phyloP scores from a whole-genome alignment of 768 basidiomycete genomes.

The Boletus sp. region DNA sequence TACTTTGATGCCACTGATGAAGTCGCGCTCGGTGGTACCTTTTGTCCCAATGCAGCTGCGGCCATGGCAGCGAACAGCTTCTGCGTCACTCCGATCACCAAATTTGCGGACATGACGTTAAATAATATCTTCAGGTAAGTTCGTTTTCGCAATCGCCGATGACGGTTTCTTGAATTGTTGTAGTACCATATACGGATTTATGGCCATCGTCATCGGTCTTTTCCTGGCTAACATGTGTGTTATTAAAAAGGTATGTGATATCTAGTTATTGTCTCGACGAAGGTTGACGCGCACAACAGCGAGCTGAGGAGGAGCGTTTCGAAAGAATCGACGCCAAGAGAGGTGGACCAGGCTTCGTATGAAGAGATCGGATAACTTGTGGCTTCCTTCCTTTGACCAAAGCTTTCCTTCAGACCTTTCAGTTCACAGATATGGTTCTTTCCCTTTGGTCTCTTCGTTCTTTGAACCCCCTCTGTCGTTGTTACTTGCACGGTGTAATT shows the following conservation, averaged over 20 bases:
- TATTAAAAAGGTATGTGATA: conserved; percentile 64
- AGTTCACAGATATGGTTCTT: not conserved
- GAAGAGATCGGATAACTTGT: conserved; percentile 18
- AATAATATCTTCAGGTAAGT: conserved; percentile 82
- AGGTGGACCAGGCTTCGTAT: conserved; percentile 85
- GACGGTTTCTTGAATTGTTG: not conserved
- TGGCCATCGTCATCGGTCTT: conserved; percentile 72
- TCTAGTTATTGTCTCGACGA: not conserved
- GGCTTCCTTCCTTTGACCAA: not conserved
- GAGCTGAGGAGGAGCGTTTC: conserved; percentile 80
- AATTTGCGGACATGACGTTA: conserved; percentile 67
- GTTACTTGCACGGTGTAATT: not conserved
- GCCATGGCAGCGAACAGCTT: conserved; percentile 44
- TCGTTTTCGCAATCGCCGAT: not conserved
- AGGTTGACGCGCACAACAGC: conserved; percentile 40
- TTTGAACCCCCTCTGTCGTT: not conserved
- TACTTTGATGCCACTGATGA: conserved; percentile 70
- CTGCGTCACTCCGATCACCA: conserved; percentile 71
- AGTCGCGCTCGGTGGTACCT: conserved; percentile 57
- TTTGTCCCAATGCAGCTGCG: conserved; percentile 49
- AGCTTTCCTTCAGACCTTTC: not conserved
- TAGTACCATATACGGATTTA: conserved; percentile 77
- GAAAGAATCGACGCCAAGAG: conserved; percentile 87
- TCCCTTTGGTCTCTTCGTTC: not conserved
- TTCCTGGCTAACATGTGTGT: conserved; percentile 83